Conservation (phyloP, 306 rosid species). For the Quercus suber region DNA sequence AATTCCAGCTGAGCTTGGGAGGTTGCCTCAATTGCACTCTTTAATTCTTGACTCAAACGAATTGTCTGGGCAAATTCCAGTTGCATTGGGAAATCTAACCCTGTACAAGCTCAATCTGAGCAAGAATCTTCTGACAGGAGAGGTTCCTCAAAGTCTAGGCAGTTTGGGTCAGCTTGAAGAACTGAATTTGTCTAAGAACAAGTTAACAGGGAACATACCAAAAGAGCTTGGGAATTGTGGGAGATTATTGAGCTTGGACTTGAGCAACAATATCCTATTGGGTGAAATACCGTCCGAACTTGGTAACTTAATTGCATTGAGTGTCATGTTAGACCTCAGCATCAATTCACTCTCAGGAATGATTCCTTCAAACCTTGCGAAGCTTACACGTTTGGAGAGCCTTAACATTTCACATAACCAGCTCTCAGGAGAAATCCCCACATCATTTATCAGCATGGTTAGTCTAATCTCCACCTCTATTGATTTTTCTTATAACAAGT, state of each 20-base stretch:
- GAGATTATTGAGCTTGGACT: conserved; percentile 34
- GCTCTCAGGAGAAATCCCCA: conserved; percentile 54
- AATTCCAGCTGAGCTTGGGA: too few species aligned
- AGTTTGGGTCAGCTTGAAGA: conserved; percentile 19
- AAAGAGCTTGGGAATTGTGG: conserved; percentile 22
- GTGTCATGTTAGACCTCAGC: conserved; percentile 48
- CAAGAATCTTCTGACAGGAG: conserved; percentile 47
- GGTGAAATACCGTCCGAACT: conserved; percentile 46
- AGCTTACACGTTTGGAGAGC: conserved; percentile 40
- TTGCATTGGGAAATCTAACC: conserved; percentile 42
- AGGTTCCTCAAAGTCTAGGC: conserved; percentile 30
- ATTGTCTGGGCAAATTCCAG: conserved; percentile 45
- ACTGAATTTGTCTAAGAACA: conserved; percentile 59
- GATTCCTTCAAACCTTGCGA: conserved; percentile 47
- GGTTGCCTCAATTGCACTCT: conserved; percentile 4
- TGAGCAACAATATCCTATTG: conserved; percentile 49
- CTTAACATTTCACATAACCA: conserved; percentile 62
- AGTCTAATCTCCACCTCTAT: conserved; percentile 35
- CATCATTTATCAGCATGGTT: conserved; percentile 23
- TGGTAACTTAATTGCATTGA: conserved; percentile 43
- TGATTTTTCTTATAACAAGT: conserved; percentile 61
- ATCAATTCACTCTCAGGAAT: conserved; percentile 53
- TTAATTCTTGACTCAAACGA: conserved; percentile 36
- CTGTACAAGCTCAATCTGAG: conserved; percentile 39
- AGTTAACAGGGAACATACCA: conserved; percentile 44